Conservation (phyloP, 2,329 filamentous ascomycete genomes). For the Neocucurbitaria cava region DNA sequence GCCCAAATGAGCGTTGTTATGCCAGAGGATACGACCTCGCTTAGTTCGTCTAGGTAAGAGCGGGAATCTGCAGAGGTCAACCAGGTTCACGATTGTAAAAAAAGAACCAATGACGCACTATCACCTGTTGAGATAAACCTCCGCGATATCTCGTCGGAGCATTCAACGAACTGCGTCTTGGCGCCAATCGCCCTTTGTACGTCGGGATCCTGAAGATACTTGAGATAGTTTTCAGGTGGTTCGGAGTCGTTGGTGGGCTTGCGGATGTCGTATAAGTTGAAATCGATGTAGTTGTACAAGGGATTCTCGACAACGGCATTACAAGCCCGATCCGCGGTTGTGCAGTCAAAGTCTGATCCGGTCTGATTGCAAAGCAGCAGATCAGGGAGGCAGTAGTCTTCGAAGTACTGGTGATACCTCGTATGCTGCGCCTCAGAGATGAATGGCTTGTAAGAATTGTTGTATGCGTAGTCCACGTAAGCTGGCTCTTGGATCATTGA, state of each 20-base stretch:
- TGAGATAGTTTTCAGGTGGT: slow-evolving; percentile 59
- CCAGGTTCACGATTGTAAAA: background rate
- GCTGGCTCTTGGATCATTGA: slow-evolving; percentile 60
- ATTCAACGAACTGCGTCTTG: slow-evolving; percentile 62
- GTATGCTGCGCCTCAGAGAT: slow-evolving; percentile 49
- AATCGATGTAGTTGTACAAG: slow-evolving; percentile 55
- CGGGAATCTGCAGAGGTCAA: slow-evolving; percentile 19
- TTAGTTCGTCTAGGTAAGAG: slow-evolving; percentile 26
- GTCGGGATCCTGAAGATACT: slow-evolving; percentile 61
- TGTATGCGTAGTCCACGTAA: slow-evolving; percentile 54
- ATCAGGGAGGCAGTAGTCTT: slow-evolving; percentile 64
- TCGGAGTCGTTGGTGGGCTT: slow-evolving; percentile 63
- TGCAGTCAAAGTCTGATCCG: slow-evolving; percentile 58
- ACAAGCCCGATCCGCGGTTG: slow-evolving; percentile 61
- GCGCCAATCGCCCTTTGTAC: slow-evolving; percentile 64
- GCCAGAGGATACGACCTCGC: slow-evolving; percentile 31
- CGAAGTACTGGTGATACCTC: slow-evolving; percentile 63
- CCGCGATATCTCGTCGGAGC: slow-evolving; percentile 50
- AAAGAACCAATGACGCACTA: slow-evolving; percentile 43
- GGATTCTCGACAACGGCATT: slow-evolving; percentile 57
- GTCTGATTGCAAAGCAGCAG: slow-evolving; percentile 59
- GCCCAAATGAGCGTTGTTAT: slow-evolving; percentile 46
- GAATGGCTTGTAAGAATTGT: slow-evolving; percentile 59
- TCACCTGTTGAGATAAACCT: slow-evolving; percentile 57
- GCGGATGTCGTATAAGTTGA: slow-evolving; percentile 66